Percentiles rank a stretch among this genome's conserved stretches.
These are phyloP conservation scores for Septoria linicola DNA, from an alignment of 2,329 filamentous ascomycete species.

Conservation along the genomic window DNA sequence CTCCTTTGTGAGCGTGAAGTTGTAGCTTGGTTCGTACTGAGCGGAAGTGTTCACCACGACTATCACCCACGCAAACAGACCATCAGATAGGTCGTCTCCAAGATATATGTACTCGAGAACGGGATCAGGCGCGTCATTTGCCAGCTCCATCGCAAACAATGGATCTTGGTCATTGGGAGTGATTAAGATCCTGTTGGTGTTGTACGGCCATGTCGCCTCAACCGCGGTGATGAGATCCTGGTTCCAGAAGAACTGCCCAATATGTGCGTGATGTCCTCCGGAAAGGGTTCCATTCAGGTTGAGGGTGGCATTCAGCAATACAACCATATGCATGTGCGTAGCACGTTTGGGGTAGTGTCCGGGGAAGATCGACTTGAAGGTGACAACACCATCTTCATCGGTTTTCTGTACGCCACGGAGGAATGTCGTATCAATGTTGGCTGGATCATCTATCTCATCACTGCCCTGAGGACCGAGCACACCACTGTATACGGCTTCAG, in stretches of 20 bases:
- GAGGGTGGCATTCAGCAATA: conserved; percentile 34
- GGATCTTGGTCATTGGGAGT: conserved; percentile 54
- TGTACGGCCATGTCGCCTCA: conserved; percentile 47
- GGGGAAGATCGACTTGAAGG: conserved; percentile 46
- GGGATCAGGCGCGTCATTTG: conserved; percentile 50
- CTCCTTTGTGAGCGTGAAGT: not conserved
- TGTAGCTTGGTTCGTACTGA: conserved; percentile 9
- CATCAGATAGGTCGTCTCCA: conserved; percentile 52
- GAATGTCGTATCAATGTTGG: conserved; percentile 30
- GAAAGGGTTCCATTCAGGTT: not conserved
- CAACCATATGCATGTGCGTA: conserved; percentile 41
- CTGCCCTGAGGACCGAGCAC: conserved; percentile 33
- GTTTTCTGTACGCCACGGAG: conserved; percentile 43
- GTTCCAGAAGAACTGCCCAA: conserved; percentile 66
- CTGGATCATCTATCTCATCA: conserved; percentile 29
- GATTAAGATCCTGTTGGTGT: conserved; percentile 42
- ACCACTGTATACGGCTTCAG: conserved; percentile 48
- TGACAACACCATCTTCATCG: conserved; percentile 41
- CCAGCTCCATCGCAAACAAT: conserved; percentile 48
- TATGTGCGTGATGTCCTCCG: conserved; percentile 54
- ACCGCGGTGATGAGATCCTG: conserved; percentile 56
- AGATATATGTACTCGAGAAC: conserved; percentile 58
- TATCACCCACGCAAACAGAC: conserved; percentile 55
- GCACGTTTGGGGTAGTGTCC: conserved; percentile 45
- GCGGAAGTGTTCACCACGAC: conserved; percentile 48